Evolutionary conservation across 2,329 filamentous ascomycete species (phyloP).

Genomic region (Cladosporium sp.): DNA sequence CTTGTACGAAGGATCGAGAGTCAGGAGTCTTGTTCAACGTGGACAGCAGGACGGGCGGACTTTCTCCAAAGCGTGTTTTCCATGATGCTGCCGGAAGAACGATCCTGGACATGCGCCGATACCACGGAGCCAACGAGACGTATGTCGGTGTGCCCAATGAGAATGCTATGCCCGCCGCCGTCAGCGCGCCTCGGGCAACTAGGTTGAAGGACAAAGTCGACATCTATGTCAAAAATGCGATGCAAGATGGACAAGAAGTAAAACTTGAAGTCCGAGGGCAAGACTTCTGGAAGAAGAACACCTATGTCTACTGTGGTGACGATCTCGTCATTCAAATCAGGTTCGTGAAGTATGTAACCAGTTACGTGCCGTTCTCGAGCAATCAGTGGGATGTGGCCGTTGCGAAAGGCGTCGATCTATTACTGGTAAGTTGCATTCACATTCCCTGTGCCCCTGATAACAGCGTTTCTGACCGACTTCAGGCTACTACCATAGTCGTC

Average conservation of each 20-base stretch:
- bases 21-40: not conserved
- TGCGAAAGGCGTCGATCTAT: not conserved
- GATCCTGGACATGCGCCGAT: not conserved
- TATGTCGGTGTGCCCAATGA: not conserved
- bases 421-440: not conserved
- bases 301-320: not conserved
- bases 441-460: not conserved
- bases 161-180: not conserved
- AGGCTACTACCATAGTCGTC: conserved; percentile 1
- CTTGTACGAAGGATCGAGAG: not conserved
- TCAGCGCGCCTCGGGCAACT: not conserved
- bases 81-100: not conserved
- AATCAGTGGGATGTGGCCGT: conserved; percentile 1
- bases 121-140: not conserved
- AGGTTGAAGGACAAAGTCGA: not conserved
- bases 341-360: not conserved
- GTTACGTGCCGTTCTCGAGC: conserved; percentile 6
- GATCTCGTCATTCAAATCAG: not conserved
- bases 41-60: not conserved
- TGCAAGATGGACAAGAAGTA: not conserved
- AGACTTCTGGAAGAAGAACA: conserved; percentile 2
- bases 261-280: conserved; percentile 1
- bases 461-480: not conserved
- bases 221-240: not conserved
- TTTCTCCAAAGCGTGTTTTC: not conserved